phyloP scores from a whole-genome alignment of 1,139 yeast species.

The Kluyveromyces marxianus region DNA sequence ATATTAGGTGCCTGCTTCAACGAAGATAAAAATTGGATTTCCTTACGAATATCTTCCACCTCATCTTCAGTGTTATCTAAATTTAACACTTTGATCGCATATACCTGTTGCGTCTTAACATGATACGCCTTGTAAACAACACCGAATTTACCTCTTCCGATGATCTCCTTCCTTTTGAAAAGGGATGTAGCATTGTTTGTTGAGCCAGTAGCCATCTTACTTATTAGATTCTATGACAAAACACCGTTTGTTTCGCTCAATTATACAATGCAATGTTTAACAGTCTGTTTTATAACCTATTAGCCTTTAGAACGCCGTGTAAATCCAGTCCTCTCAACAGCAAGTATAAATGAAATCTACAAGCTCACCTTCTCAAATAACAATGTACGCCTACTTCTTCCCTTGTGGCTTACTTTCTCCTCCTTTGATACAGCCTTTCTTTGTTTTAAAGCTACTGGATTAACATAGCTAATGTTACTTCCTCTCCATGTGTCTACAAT shows the following conservation, averaged over 20 bases:
- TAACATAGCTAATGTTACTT: too few relatives aligned
- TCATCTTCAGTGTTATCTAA: constrained; percentile 93
- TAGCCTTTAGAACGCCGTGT: too few relatives aligned
- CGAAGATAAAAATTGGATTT: constrained; percentile 77
- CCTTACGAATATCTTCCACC: constrained; percentile 90
- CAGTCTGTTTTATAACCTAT: too few relatives aligned
- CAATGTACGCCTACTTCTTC: too few relatives aligned
- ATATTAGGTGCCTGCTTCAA: constrained; percentile 82
- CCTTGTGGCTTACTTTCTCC: too few relatives aligned
- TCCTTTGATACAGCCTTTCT: too few relatives aligned
- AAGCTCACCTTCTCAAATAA: too few relatives aligned
- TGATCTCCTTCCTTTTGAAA: constrained; percentile 78
- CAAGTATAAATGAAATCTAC: too few relatives aligned
- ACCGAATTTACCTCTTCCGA: constrained; percentile 96
- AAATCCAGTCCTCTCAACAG: too few relatives aligned
- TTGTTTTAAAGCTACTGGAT: too few relatives aligned
- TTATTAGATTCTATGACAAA: not conserved
- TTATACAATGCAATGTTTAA: not conserved
- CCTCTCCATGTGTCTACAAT: too few relatives aligned
- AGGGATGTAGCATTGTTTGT: constrained; percentile 31
- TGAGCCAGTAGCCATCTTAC: not conserved
- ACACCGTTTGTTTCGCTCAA: not conserved
- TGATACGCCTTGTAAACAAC: constrained; percentile 80
- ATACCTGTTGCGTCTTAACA: constrained; percentile 50
- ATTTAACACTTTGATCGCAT: constrained; percentile 88